Conservation (phyloP, 202 grass and related monocot species). For the Panicum hallii region DNA sequence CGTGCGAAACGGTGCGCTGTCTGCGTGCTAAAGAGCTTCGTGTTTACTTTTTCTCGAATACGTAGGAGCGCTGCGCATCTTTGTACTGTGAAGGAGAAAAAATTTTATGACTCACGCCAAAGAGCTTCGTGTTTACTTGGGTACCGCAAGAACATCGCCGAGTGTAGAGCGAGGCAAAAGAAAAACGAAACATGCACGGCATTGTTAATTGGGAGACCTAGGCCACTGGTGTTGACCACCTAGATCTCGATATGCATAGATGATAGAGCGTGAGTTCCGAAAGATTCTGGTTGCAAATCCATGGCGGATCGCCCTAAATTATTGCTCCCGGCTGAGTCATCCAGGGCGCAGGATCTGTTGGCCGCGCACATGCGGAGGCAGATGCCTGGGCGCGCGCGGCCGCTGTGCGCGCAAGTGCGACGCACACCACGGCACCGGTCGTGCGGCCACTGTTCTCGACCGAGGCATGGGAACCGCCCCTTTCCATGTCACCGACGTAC, state of each 20-base stretch:
- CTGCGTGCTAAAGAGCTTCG: too few relatives aligned
- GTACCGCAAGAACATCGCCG: neutral
- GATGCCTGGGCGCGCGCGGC: slow-evolving; percentile 34
- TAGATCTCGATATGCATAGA: slow-evolving; percentile 13
- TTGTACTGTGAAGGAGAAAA: too few relatives aligned
- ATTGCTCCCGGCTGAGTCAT: slow-evolving; percentile 35
- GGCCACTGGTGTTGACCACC: slow-evolving; percentile 36
- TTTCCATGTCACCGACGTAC: slow-evolving; percentile 19
- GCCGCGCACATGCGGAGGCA: slow-evolving; percentile 37
- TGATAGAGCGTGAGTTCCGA: slow-evolving; percentile 7
- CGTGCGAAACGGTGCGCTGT: too few relatives aligned
- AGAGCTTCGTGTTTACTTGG: too few relatives aligned
- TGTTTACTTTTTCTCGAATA: too few relatives aligned
- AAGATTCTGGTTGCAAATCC: slow-evolving; percentile 35
- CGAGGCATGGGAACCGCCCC: neutral
- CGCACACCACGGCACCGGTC: neutral
- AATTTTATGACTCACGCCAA: too few relatives aligned
- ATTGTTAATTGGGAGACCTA: neutral
- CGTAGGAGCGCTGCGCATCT: too few relatives aligned
- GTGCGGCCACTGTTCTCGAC: neutral
- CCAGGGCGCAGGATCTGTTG: slow-evolving; percentile 33
- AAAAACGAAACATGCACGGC: neutral
- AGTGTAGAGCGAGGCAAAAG: neutral
- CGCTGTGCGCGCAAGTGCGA: neutral
- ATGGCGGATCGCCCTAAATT: slow-evolving; percentile 16